Evolutionary conservation across 73 alveolate genomes (phyloP), one percentile per base, ranked within the genome.

Genomic region (Stentor coeruleus): DNA sequence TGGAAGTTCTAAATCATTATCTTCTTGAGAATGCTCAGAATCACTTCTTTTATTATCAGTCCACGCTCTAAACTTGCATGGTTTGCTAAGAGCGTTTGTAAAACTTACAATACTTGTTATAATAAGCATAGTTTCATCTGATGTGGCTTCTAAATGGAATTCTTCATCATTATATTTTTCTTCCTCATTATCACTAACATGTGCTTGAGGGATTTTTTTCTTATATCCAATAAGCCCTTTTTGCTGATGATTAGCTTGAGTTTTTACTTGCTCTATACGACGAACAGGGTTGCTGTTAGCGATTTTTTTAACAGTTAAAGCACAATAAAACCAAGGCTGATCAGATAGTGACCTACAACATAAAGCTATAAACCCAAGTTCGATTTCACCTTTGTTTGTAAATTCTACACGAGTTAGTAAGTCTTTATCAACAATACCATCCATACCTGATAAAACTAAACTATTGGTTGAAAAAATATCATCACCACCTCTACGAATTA

Each of bases 51-150:
- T 66, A 28, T 66, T 66, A 33, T 33, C 38, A n/a, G 14, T 31
- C 0, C 1, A 75, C 80, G 38, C 28, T n/a, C 28, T 26, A 1
- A 75, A 11, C 38, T 6, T 0, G 58, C 83, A 75, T 15, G 26
- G 11, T 35, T 26, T 39, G 0, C 80, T 14, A 36, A 75, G 31
- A 75, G 83, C 83, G 39, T 75, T 75, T 1, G 83, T 75, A 38
- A 75, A 75, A 66, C 83, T 37, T 0, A 75, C 38, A 75, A 35
- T 35, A 20, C 80, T n/a, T 20, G 59, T 75, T 1, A 75, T 75
- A 1, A 75, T 35, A 20, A 75, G 26, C 39, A 37, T 38, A 35
- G 33, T 75, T 75, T 75, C 72, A 75, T 40, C 35, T 36, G 38
- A 14, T 0, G 83, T 35, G 6, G 77, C 30, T 1, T 39, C 58